Evolutionary conservation across 352 stramenopile species (phyloP), one percentile per base, ranked within the genome.

Genomic region (Aphanomyces astaci): DNA sequence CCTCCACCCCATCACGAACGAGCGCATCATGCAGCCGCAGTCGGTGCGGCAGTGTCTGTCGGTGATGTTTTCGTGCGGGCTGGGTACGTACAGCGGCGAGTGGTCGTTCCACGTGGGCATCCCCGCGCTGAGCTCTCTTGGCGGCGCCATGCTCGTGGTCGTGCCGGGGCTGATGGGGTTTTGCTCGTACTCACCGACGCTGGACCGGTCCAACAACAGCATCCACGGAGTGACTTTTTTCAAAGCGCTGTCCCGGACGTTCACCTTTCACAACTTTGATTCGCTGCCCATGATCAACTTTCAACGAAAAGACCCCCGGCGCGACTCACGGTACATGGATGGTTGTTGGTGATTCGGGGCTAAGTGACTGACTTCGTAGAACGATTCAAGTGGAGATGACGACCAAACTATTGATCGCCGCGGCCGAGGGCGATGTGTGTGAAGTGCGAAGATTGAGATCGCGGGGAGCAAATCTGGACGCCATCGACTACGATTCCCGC

Each of bases 111-210:
- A 78, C 54, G 73, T 81, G 32, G 76, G 76, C 27, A 45, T 82
- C 3, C 76, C 76, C 2, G 74, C 76, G 33, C 79, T 81, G 49
- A 73, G 54, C 39, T 75, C 75, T n/a, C 75, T 82, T 25, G 73
- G 67, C 48, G 76, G 76, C 24, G 62, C 60, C 2, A 54, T 82
- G 11, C 67, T 79, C 33, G 63, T 78, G 10, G 73, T 82, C 49
- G 69, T 81, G n/a, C 76, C 76, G n/a, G 60, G 72, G 52, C 53
- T 82, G 33, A 73, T 71, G 56, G 76, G 76, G 36, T 73, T 81
- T 53, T 67, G 62, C 46, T 70, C 72, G 10, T 81, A 66, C 53
- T 82, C 76, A 9, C 76, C 76, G 31, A 72, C 72, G 25, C 73
- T 82, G 28, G 76, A 82, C 66, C n/a, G 55, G 10, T 71, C 75